These are phyloP conservation scores for Skeletonema menzelii DNA, from an alignment of 108 stramenopile genomes.

Conservation along the genomic window DNA sequence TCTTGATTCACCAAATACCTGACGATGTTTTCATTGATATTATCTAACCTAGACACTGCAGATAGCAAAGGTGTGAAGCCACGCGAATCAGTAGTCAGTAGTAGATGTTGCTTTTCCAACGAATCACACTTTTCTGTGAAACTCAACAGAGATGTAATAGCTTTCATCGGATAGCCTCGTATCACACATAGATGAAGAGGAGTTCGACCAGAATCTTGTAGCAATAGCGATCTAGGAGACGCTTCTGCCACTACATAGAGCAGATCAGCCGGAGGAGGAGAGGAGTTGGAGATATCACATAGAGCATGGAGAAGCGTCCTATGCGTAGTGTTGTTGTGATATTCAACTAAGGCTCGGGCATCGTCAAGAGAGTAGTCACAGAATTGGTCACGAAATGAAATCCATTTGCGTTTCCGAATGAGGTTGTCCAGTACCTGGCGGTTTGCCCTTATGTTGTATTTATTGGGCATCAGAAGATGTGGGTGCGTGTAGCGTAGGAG, in stretches of 20 bases:
- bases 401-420: conserved; percentile 12
- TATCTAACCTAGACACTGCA: neutral
- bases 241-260: conserved; percentile 3
- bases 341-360: conserved; percentile 11
- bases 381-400: conserved; percentile 4
- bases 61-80: conserved; percentile 14
- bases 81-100: conserved; percentile 4
- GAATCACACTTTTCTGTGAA: neutral
- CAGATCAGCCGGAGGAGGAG: conserved; percentile 8
- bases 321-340: conserved; percentile 4
- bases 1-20: conserved; percentile 24
- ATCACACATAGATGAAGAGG: conserved; percentile 17
- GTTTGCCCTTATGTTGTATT: conserved; percentile 21
- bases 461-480: conserved; percentile 10
- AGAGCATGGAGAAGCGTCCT: conserved; percentile 14
- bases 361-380: neutral
- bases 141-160: conserved; percentile 3
- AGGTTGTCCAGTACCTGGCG: conserved; percentile 8
- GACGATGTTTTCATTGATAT: conserved; percentile 3
- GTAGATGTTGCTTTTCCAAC: conserved; percentile 2
- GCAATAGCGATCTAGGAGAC: conserved; percentile 5
- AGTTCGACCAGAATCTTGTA: conserved; percentile 4
- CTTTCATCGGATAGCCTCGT: conserved; percentile 5
- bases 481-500: too few relatives aligned
- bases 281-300: conserved; percentile 1